Conservation (phyloP, 2,329 filamentous ascomycete species). For the Stachybotrys echinatus region DNA sequence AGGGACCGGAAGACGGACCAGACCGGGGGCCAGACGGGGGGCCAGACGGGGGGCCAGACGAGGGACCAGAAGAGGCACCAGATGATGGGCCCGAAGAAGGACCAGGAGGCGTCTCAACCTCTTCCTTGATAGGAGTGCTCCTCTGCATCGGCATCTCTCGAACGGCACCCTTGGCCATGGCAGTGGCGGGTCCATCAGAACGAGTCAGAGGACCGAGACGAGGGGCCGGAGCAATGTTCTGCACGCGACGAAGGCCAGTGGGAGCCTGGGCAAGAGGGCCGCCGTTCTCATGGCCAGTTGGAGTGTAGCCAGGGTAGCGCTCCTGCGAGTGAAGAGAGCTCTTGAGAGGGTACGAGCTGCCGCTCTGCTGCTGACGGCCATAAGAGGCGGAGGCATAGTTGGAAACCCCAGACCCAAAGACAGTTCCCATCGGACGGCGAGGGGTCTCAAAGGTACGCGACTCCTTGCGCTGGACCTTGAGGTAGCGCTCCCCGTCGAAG, state of each 20-base stretch:
- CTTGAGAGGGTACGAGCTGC: background rate
- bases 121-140: background rate
- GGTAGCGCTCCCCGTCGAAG: constrained; percentile 19
- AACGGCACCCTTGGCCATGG: background rate
- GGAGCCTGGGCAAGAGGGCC: background rate
- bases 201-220: background rate
- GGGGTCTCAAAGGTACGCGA: constrained; percentile 14
- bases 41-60: too few species aligned
- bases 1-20: background rate
- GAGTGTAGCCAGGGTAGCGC: background rate
- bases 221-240: background rate
- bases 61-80: background rate
- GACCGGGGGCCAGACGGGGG: background rate
- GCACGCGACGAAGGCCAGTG: background rate
- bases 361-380: background rate
- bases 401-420: background rate
- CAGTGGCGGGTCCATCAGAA: background rate
- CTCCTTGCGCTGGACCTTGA: constrained; percentile 34
- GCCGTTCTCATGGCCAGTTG: background rate
- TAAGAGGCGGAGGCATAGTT: background rate
- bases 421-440: constrained; percentile 3
- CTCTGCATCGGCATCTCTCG: too few species aligned
- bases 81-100: background rate
- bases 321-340: background rate
- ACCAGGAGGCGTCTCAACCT: background rate